Conservation (phyloP, 1,284 basidiomycete genomes). For the Neotropicomus parvogracilis region DNA sequence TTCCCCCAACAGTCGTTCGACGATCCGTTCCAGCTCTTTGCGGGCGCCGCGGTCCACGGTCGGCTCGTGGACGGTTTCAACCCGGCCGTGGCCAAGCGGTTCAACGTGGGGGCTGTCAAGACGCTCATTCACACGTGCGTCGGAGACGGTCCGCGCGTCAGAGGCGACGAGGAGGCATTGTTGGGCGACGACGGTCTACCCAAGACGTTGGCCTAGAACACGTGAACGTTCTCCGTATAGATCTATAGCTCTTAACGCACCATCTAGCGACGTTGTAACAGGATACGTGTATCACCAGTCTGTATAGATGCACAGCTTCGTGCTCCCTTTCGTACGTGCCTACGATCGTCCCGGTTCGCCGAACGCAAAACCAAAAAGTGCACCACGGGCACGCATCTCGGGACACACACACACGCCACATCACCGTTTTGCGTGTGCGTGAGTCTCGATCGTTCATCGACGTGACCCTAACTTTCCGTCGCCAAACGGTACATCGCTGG, state of each 20-base stretch:
- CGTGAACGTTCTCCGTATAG: background rate
- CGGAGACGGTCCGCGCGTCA: conserved; percentile 82
- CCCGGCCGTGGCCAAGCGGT: conserved; percentile 67
- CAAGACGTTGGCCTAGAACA: conserved; percentile 30
- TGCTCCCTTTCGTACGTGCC: too few species aligned
- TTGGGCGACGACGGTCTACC: conserved; percentile 59
- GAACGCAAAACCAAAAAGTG: too few species aligned
- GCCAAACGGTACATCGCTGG: too few species aligned
- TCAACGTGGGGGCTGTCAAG: conserved; percentile 76
- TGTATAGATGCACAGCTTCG: background rate
- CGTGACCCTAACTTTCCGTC: too few species aligned
- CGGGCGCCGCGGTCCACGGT: conserved; percentile 40
- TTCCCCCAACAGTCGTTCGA: conserved; percentile 83
- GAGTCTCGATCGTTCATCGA: too few species aligned
- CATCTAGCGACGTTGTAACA: conserved; percentile 3
- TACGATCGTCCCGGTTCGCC: too few species aligned
- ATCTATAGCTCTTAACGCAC: background rate
- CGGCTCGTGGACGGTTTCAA: conserved; percentile 73
- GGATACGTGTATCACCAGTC: background rate
- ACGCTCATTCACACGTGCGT: conserved; percentile 87
- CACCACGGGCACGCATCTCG: too few species aligned
- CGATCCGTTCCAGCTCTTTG: conserved; percentile 70
- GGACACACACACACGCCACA: too few species aligned
- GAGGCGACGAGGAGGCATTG: conserved; percentile 52
- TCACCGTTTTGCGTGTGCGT: too few species aligned